These are phyloP conservation scores for Cryptosporidium canis DNA, from an alignment of 169 alveolate species.

Conservation along the genomic window DNA sequence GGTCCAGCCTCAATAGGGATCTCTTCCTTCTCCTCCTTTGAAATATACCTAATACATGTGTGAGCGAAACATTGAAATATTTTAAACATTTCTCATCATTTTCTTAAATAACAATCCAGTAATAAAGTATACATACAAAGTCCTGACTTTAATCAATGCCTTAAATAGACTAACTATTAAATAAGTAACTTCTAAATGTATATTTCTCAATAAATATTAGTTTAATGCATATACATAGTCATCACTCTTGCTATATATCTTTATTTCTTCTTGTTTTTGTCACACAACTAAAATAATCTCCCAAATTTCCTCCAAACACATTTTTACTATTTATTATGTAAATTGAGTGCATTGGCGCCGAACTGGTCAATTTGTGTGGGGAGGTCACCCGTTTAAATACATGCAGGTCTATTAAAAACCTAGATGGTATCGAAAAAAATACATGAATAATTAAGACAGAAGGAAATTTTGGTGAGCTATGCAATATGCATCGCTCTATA, in stretches of 20 bases:
- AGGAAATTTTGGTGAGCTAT: neutral
- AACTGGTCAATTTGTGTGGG: conserved; percentile 20
- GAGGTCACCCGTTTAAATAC: conserved; percentile 10
- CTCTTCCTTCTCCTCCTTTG: neutral
- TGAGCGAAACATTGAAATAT: conserved; percentile 18
- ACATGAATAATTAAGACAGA: neutral
- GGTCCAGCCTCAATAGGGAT: neutral
- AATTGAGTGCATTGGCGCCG: conserved; percentile 49
- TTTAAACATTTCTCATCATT: neutral
- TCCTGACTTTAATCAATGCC: too few relatives aligned
- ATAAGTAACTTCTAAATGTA: too few relatives aligned
- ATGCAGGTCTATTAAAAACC: neutral
- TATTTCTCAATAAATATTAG: too few relatives aligned
- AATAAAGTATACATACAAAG: neutral
- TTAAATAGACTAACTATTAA: too few relatives aligned
- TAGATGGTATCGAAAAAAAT: neutral
- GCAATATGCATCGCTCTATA: too few relatives aligned
- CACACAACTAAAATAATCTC: neutral
- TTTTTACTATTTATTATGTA: neutral
- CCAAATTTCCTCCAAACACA: conserved; percentile 3
- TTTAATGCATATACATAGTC: neutral
- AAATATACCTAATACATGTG: neutral
- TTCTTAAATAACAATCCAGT: neutral
- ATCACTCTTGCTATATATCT: neutral
- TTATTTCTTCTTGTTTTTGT: neutral